Evolutionary conservation across 2,329 filamentous ascomycete genomes (phyloP), one percentile per base, ranked within the genome.

Genomic region (Pyricularia sp.): DNA sequence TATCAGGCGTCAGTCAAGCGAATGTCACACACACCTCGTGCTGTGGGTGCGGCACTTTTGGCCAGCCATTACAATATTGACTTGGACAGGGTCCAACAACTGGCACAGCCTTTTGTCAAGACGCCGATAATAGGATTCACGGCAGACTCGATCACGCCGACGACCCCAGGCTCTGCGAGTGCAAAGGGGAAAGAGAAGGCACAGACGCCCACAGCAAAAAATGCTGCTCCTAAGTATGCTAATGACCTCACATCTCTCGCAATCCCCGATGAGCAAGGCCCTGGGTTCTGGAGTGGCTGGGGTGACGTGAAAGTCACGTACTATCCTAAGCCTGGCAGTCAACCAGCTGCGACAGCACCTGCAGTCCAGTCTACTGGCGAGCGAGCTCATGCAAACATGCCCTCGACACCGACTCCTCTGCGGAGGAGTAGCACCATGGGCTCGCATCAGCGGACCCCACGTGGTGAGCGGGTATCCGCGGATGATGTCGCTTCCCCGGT

Each of bases 1-100:
- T 99, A 97, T 74, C 91, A 97, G 78, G 93, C 92, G 11, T 93
- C 93, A 23, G 90, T 95, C 71, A 93, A 94, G 79, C 89, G 93
- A 30, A 83, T 90, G 67, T 83, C 85, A n/a, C 87, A 86, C 70
- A 83, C 88, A 17, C 86, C 84, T 30, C 86, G 87, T 65, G 84
- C 89, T 73, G 84, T 94, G 64, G 91, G 92, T 75, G 86, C 88
- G 59, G 88, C 89, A 33, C 81, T 97, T 66, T 83, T 97, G 67
- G 87, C 89, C 28, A 94, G 93, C 71, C 95, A 99, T 79, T 99
- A 91, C 79, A 89, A 90, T 73, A 90, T 91, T 73, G 86, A 90
- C 71, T 82, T 91, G 6, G 93, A 97, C 71, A 91, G 91, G 73
- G 87, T 99, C 68, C 91, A 94, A 72, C 92, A 92, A 78, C 83